Evolutionary conservation across 2,329 filamentous ascomycete species (phyloP).

Genomic region (Trichoderma polysporum): DNA sequence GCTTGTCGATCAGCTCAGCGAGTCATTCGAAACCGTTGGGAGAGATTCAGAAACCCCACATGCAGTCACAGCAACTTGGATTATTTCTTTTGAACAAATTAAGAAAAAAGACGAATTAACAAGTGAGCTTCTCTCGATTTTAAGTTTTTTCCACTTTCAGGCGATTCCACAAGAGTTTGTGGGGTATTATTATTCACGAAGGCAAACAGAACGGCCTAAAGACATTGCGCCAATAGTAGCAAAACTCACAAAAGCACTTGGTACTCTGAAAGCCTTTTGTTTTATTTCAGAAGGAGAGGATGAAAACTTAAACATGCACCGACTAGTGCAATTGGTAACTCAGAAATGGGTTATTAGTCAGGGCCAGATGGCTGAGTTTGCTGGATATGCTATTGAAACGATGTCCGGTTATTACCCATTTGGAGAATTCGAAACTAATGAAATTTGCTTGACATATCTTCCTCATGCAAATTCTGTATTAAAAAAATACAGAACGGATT

Average conservation of each 20-base stretch:
- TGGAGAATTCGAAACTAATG: background rate
- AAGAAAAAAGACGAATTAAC: slow-evolving; percentile 27
- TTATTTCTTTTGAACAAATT: slow-evolving; percentile 35
- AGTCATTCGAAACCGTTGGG: slow-evolving; percentile 33
- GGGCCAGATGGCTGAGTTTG: background rate
- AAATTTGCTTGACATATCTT: background rate
- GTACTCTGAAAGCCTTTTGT: slow-evolving; percentile 31
- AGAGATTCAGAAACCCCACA: slow-evolving; percentile 30
- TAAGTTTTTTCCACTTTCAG: slow-evolving; percentile 33
- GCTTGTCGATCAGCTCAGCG: slow-evolving; percentile 29
- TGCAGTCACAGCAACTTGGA: slow-evolving; percentile 34
- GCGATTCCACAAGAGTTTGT: slow-evolving; percentile 31
- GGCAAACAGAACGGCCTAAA: background rate
- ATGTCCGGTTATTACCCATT: background rate
- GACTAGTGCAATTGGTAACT: slow-evolving; percentile 36
- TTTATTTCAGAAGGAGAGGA: slow-evolving; percentile 26
- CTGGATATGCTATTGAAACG: background rate
- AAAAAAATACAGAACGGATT: background rate
- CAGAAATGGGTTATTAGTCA: slow-evolving; percentile 31
- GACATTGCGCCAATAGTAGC: background rate
- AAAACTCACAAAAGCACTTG: slow-evolving; percentile 25
- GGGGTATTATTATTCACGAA: background rate
- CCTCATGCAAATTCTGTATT: background rate
- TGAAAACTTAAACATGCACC: slow-evolving; percentile 31
- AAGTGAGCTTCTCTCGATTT: slow-evolving; percentile 31